These are phyloP conservation scores for Microsporum canis DNA, from an alignment of 2,329 filamentous ascomycete species.

Conservation along the genomic window DNA sequence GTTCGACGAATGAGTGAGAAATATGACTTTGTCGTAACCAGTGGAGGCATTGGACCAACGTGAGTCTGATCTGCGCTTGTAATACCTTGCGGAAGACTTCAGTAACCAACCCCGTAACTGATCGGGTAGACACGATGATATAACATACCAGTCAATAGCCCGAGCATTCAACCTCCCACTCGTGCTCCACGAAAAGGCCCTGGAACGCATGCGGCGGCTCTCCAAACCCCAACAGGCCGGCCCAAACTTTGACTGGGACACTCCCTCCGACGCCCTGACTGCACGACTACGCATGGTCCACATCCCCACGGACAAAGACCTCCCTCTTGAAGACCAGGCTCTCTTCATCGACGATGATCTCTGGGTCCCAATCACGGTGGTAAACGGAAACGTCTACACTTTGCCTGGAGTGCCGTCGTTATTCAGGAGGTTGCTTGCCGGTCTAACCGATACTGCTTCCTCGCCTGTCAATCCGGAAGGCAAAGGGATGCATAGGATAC, in stretches of 20 bases:
- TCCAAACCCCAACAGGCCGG: slow-evolving; percentile 62
- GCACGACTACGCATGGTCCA: slow-evolving; percentile 87
- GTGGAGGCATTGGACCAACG: slow-evolving; percentile 92
- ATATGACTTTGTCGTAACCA: slow-evolving; percentile 93
- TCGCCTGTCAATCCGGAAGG: slow-evolving; percentile 69
- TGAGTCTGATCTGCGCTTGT: slow-evolving; percentile 35
- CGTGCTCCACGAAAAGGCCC: slow-evolving; percentile 64
- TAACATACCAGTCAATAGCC: slow-evolving; percentile 89
- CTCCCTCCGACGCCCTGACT: slow-evolving; percentile 61
- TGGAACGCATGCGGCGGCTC: slow-evolving; percentile 70
- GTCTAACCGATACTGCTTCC: slow-evolving; percentile 59
- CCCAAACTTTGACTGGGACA: slow-evolving; percentile 72
- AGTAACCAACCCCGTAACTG: neutral
- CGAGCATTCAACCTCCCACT: slow-evolving; percentile 73
- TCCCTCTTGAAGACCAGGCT: slow-evolving; percentile 58
- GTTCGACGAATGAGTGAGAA: slow-evolving; percentile 72
- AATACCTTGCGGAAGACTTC: neutral
- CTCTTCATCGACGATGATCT: slow-evolving; percentile 68
- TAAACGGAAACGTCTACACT: slow-evolving; percentile 90
- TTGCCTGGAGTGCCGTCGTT: slow-evolving; percentile 78
- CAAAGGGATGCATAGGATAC: slow-evolving; percentile 63
- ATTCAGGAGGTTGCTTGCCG: slow-evolving; percentile 68
- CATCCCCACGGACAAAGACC: slow-evolving; percentile 61
- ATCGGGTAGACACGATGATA: slow-evolving; percentile 71
- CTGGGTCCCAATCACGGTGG: slow-evolving; percentile 82